These are phyloP conservation scores for Thielaviopsis punctulata DNA, from an alignment of 2,329 filamentous ascomycete genomes.

Conservation along the genomic window DNA sequence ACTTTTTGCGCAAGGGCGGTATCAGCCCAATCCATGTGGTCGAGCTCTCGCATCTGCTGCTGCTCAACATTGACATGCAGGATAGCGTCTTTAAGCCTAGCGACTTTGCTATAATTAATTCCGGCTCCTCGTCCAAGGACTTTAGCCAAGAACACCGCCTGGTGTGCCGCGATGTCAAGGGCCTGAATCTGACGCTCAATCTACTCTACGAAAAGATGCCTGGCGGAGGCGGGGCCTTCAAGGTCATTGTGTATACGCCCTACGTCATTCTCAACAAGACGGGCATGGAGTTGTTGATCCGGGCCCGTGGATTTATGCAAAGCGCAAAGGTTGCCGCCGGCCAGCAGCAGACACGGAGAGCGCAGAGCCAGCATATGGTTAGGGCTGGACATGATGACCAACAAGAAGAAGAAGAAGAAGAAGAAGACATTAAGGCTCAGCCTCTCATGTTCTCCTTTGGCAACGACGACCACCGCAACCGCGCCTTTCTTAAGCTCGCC, in stretches of 20 bases:
- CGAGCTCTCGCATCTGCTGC: constrained; percentile 78
- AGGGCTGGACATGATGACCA: too few relatives aligned
- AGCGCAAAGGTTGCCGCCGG: constrained; percentile 70
- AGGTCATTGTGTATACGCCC: constrained; percentile 84
- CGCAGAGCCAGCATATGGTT: too few relatives aligned
- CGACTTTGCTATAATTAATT: constrained; percentile 94
- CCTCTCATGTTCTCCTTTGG: constrained; percentile 95
- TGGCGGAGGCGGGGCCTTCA: constrained; percentile 87
- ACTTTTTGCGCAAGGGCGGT: constrained; percentile 90
- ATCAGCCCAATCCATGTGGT: constrained; percentile 96
- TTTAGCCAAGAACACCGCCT: constrained; percentile 70
- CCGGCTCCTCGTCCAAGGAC: constrained; percentile 60
- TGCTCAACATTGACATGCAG: constrained; percentile 91
- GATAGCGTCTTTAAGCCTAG: constrained; percentile 88
- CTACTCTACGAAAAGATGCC: constrained; percentile 85
- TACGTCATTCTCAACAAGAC: constrained; percentile 95
- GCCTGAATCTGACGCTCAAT: constrained; percentile 60
- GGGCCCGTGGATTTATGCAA: constrained; percentile 78
- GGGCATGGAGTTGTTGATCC: constrained; percentile 70
- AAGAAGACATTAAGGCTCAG: constrained; percentile 29
- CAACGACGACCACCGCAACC: constrained; percentile 77
- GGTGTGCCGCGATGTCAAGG: constrained; percentile 69
- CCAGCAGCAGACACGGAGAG: constrained; percentile 27
- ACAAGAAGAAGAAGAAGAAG: too few relatives aligned
- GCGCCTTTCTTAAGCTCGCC: constrained; percentile 71